Conservation (phyloP, 495 filamentous ascomycete genomes). For the Aspergillus saccharolyticus region DNA sequence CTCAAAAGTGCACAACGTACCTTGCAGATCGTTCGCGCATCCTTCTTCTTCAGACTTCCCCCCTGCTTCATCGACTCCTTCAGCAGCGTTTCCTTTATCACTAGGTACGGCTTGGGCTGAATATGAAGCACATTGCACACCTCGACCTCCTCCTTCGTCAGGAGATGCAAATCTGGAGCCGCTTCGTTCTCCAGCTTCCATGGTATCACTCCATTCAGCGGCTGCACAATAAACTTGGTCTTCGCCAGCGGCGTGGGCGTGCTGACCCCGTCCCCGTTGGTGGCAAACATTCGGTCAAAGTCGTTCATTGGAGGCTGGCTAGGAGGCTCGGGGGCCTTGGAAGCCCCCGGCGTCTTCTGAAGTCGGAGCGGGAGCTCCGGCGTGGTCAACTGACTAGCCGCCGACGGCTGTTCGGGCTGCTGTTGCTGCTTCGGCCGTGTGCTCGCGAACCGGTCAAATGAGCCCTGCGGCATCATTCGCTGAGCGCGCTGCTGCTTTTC, state of each 20-base stretch:
- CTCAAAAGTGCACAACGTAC: constrained; percentile 29
- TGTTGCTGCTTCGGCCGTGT: constrained; percentile 45
- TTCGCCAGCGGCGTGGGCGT: constrained; percentile 39
- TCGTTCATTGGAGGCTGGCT: constrained; percentile 37
- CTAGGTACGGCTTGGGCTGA: constrained; percentile 88
- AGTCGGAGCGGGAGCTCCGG: constrained; percentile 67
- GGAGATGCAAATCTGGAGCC: constrained; percentile 72
- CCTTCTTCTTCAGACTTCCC: constrained; percentile 85
- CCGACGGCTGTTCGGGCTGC: constrained; percentile 66
- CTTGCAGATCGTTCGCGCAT: constrained; percentile 65
- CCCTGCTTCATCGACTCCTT: constrained; percentile 85
- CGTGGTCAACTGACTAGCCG: constrained; percentile 65
- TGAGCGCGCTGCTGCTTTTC: constrained; percentile 78
- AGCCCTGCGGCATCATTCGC: constrained; percentile 63
- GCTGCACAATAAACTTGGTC: constrained; percentile 42
- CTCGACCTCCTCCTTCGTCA: constrained; percentile 79
- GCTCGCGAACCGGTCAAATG: constrained; percentile 74
- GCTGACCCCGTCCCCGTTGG: constrained; percentile 32
- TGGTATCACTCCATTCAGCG: constrained; percentile 54
- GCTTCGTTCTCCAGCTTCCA: constrained; percentile 70
- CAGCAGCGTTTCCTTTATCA: constrained; percentile 84
- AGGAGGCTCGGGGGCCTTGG: constrained; percentile 28
- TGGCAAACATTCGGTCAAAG: constrained; percentile 40
- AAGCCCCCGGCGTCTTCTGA: constrained; percentile 36
- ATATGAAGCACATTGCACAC: constrained; percentile 77